Conservation (phyloP, 2,329 filamentous ascomycete species). For the Nigrospora osmanthi region DNA sequence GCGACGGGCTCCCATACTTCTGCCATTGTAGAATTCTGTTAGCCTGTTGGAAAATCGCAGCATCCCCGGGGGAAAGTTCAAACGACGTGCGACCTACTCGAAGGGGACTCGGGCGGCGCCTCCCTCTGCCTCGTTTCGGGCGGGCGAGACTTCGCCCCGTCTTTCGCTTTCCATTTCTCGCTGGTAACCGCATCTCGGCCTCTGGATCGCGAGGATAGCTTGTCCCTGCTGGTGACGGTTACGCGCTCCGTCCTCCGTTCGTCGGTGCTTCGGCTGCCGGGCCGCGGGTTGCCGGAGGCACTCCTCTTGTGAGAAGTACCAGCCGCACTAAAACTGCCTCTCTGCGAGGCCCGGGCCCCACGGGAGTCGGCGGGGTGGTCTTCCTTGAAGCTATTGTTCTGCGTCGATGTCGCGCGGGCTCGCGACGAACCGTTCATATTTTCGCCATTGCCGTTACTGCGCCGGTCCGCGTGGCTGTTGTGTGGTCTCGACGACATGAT, state of each 20-base stretch:
- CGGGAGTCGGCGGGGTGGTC: constrained; percentile 1
- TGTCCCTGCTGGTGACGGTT: constrained; percentile 55
- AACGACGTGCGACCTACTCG: constrained; percentile 29
- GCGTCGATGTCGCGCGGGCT: constrained; percentile 21
- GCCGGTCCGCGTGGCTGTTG: constrained; percentile 26
- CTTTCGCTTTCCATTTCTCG: constrained; percentile 27
- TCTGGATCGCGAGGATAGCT: constrained; percentile 47
- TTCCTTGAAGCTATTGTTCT: constrained; percentile 2
- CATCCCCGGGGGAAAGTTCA: neutral
- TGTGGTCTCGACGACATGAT: constrained; percentile 29
- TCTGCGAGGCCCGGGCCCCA: neutral
- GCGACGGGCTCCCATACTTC: constrained; percentile 73
- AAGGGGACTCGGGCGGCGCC: constrained; percentile 36
- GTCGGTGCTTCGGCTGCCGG: constrained; percentile 38
- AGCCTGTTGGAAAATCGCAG: constrained; percentile 16
- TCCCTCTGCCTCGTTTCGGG: constrained; percentile 38
- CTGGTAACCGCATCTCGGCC: constrained; percentile 33
- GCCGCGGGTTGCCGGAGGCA: constrained; percentile 48
- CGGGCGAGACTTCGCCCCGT: constrained; percentile 31
- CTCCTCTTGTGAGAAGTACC: constrained; percentile 46
- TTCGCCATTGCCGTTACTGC: constrained; percentile 30
- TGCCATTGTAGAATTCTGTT: constrained; percentile 8
- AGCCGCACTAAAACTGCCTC: constrained; percentile 10
- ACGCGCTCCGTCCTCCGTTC: constrained; percentile 50
- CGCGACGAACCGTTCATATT: constrained; percentile 12